Base-by-base conservation (phyloP, 176 grass and related monocot species). In the Poa pratensis region DNA sequence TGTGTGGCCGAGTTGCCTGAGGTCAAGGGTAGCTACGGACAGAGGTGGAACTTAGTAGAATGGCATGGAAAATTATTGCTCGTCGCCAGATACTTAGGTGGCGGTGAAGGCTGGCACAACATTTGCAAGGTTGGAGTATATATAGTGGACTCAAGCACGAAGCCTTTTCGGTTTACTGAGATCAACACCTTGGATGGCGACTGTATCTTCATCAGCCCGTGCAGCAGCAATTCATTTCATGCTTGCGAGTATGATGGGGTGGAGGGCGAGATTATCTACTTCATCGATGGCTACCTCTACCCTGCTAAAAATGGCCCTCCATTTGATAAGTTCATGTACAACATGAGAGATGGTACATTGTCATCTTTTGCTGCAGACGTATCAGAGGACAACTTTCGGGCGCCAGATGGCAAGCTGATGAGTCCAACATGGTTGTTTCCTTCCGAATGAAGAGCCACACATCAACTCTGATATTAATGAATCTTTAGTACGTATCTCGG, bases 121-220 rank as follows among this genome's bases (percentile, higher is more conserved):
- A 66, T 74, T 35, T 32, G 24, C 46, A 57, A 84, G 82, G 24
- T 84, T 75, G n/a, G 45, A 7, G 48, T 80, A 79, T 58, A 84
- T 50, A 2, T 57, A 18, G 5, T 64, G 70, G 70, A 84, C 42
- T 22, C 34, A 7, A 84, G 82, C 75, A 35, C 23, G 30, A 73
- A 53, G 6, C 75, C 87, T 64, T 42, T 72, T 19, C 49, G 17
- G 45, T 53, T 79, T 14, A 35, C 18, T 26, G 45, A 84, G 75
- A 80, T 88, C 28, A 51, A 66, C 45, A 80, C 45, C 46, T 80
- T 88, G 55, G 42, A 88, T 65, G 81, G 87, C 0, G 30, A 83
- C 23, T 88, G 86, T 32, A 83, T 88, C 54, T 88, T 83, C 86
- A 40, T 88, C 59, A 88, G 81, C 55, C 67, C 81, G 0, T 89